Conservation (phyloP, 2,329 filamentous ascomycete genomes). For the Helotiales sp. region DNA sequence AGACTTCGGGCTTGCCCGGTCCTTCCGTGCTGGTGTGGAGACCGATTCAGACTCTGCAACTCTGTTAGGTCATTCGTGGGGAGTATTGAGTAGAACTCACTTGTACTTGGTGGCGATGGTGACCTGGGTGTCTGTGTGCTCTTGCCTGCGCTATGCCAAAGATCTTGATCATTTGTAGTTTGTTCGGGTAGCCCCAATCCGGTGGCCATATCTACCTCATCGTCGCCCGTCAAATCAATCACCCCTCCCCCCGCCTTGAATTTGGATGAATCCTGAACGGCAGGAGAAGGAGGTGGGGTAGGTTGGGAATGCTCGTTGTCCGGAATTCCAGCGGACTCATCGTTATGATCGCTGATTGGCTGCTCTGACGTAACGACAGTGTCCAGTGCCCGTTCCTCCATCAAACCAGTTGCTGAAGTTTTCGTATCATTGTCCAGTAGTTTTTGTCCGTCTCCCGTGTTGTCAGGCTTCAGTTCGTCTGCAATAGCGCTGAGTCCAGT, state of each 20-base stretch:
- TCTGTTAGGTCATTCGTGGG: background rate
- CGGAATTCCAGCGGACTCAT: background rate
- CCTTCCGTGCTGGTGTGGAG: background rate
- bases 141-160: background rate
- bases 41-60: background rate
- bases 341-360: background rate
- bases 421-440: background rate
- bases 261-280: background rate
- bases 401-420: conserved; percentile 4
- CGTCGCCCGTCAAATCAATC: conserved; percentile 15
- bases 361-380: background rate
- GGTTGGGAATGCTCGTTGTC: background rate
- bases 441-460: background rate
- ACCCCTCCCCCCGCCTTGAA: background rate
- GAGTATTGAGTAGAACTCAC: background rate
- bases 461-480: background rate
- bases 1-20: background rate
- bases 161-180: background rate
- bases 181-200: background rate
- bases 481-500: background rate
- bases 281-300: background rate
- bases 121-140: background rate
- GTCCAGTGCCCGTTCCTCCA: background rate
- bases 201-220: conserved; percentile 3
- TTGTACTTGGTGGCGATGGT: background rate